Conservation (phyloP, 768 basidiomycete species). For the Rossbeevera mucosa region DNA sequence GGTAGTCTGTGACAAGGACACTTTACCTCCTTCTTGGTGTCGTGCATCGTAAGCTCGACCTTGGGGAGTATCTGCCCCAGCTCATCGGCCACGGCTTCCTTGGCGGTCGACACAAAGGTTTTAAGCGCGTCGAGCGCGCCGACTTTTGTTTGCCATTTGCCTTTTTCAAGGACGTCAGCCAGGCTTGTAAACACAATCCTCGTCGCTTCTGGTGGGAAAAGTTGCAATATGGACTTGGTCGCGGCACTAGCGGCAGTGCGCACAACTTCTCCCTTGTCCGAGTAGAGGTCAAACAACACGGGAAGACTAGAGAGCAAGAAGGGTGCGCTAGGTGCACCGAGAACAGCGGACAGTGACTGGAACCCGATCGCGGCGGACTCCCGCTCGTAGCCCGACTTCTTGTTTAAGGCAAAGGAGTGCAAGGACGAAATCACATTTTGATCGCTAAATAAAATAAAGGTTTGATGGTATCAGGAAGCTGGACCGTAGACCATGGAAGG, state of each 20-base stretch:
- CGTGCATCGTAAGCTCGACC: conserved; percentile 90
- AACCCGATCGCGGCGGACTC: conserved; percentile 83
- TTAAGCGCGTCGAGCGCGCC: conserved; percentile 86
- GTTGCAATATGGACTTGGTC: conserved; percentile 78
- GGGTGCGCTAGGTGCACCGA: conserved; percentile 70
- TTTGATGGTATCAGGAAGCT: conserved; percentile 12
- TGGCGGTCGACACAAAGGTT: conserved; percentile 61
- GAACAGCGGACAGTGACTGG: conserved; percentile 63
- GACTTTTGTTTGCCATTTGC: conserved; percentile 96
- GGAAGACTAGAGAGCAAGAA: conserved; percentile 74
- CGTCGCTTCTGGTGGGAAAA: conserved; percentile 79
- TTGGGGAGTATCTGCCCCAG: conserved; percentile 78
- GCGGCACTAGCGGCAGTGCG: conserved; percentile 75
- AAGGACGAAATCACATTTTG: conserved; percentile 57
- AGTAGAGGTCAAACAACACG: conserved; percentile 74
- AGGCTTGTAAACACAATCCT: conserved; percentile 63
- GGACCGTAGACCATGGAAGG: conserved; percentile 1
- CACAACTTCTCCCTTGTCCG: conserved; percentile 94
- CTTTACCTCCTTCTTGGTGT: conserved; percentile 91
- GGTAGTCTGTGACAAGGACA: conserved; percentile 29
- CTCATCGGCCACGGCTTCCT: conserved; percentile 76
- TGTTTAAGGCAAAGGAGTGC: conserved; percentile 68
- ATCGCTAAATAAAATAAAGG: conserved; percentile 42
- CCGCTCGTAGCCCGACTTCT: conserved; percentile 84
- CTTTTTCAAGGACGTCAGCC: conserved; percentile 70